Percentiles rank a stretch among this genome's conserved stretches.
These are phyloP conservation scores for Mycena vitilis DNA, from an alignment of 768 basidiomycete species.

Conservation along the genomic window DNA sequence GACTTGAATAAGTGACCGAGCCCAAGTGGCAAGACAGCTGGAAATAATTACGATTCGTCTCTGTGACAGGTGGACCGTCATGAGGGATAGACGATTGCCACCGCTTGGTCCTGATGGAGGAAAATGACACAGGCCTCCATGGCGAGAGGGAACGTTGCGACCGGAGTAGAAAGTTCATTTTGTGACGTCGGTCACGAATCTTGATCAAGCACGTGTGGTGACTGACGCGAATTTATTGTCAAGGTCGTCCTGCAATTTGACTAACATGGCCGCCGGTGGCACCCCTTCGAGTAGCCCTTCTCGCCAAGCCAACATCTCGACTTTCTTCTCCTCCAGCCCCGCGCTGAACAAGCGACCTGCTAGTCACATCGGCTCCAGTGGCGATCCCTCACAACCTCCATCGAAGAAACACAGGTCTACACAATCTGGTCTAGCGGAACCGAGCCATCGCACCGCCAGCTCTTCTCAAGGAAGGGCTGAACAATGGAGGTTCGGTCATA, in stretches of 20 bases:
- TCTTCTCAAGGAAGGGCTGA: slow-evolving; percentile 45
- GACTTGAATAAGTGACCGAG: slow-evolving; percentile 2
- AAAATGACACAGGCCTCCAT: background rate
- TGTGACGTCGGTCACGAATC: background rate
- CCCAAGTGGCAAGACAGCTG: background rate
- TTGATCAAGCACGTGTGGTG: background rate
- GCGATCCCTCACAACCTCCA: slow-evolving; percentile 40
- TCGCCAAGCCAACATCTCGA: slow-evolving; percentile 54
- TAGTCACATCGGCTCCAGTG: slow-evolving; percentile 21
- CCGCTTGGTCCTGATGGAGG: slow-evolving; percentile 26
- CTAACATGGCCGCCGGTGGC: background rate
- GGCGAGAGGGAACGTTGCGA: background rate
- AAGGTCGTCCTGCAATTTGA: background rate
- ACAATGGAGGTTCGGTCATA: slow-evolving; percentile 57
- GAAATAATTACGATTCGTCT: slow-evolving; percentile 69
- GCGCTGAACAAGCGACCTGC: slow-evolving; percentile 29
- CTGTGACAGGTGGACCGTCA: slow-evolving; percentile 63
- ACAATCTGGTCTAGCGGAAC: background rate
- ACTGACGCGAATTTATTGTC: background rate
- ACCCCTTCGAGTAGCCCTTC: slow-evolving; percentile 16
- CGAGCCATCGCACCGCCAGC: background rate
- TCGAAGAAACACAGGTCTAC: slow-evolving; percentile 44
- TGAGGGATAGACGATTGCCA: slow-evolving; percentile 42
- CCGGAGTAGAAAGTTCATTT: slow-evolving; percentile 18
- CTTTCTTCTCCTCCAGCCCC: slow-evolving; percentile 48